Base-by-base conservation (phyloP, 768 basidiomycete genomes). In the Nidula microcarpa region DNA sequence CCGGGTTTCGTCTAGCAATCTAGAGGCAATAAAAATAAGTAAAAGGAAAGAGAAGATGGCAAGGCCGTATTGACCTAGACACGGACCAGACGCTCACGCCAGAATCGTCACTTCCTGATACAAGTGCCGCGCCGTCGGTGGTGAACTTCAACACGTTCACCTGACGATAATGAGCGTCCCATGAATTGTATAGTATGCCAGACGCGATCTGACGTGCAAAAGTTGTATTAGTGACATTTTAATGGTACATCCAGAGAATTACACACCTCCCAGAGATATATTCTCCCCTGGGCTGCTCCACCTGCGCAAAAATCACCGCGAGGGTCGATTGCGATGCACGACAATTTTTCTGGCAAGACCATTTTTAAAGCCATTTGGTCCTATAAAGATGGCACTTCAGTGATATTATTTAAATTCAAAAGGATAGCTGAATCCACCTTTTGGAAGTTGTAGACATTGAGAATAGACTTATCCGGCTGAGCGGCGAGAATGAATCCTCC, bases 201-300 rank as follows among this genome's bases (percentile, higher is more conserved):
- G 95, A 97, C 8, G 89, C 77, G 58, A 93, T 77, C 94, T 97
- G 70, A 55, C 53, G 51, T 16, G 35, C 49, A 13, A 43, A 47
- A 33, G 41, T 39, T 18, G 58, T 18, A 51, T 52, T 43, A 54
- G 51, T 47, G 37, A 51, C 16, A 16, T 33, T 47, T 23, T 16
- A 23, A 48, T 32, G 14, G 17, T 23, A 30, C 18, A 47, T 43
- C n/a, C 53, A 16, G 53, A 33, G 34, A 17, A 47, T 32, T 53
- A 79, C 85, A 61, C 58, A 87, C 94, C 89, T 98, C 95, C 97
- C 97, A 99, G 1, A 99, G 71, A 64, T 95, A 95, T 61, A 98
- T 81, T 50, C 94, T 84, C 33, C 97, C 97, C 62, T 89, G 86
- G 4, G 80, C 68, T 0, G 94, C 95, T 33, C 94, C 97, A 23